A percentile compares a stretch with the other conserved stretches of the same genome.
Conservation (phyloP, 2,329 filamentous ascomycete species). For the Pseudocercospora macadamiae region DNA sequence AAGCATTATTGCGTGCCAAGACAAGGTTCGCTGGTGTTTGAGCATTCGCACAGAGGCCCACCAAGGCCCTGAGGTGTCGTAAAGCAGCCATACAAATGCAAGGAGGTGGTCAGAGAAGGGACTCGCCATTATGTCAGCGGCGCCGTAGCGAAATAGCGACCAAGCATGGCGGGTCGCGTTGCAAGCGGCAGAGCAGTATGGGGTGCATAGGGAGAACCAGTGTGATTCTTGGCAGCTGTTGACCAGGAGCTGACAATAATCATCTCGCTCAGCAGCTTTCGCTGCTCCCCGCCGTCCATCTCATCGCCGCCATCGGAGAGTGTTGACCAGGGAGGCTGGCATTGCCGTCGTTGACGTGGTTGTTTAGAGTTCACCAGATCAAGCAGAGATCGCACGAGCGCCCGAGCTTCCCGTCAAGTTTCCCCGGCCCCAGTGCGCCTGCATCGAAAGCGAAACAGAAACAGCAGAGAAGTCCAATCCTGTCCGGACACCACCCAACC, state of each 20-base stretch:
- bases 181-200: not conserved
- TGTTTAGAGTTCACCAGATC: not conserved
- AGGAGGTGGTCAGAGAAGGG: not conserved
- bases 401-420: no score
- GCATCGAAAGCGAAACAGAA: not conserved
- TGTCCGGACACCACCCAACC: not conserved
- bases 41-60: no score
- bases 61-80: no score
- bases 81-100: no score
- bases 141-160: not conserved
- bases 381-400: no score
- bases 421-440: no score
- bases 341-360: not conserved
- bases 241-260: not conserved
- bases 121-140: not conserved
- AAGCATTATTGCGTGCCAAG: no score
- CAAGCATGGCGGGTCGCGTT: not conserved
- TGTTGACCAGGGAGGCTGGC: not conserved
- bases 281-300: no score
- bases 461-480: not conserved
- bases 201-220: not conserved
- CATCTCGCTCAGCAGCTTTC: not conserved
- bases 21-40: no score
- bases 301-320: not conserved
- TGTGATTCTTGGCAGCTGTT: no score